phyloP scores from a whole-genome alignment of 768 basidiomycete species.

The Hericium alpestre region DNA sequence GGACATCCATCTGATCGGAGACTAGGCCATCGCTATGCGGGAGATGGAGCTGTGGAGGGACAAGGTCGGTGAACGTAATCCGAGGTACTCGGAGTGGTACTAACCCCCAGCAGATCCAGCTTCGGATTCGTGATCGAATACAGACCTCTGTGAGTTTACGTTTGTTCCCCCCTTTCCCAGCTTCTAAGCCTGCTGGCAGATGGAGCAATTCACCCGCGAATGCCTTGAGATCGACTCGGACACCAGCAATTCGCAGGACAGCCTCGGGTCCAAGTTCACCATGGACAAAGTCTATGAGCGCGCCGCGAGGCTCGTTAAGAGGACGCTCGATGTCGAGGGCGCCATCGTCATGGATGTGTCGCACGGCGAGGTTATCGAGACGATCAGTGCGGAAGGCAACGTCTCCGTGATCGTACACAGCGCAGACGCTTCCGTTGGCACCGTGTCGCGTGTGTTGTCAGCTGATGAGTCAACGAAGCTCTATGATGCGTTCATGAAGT shows the following conservation, averaged over 20 bases:
- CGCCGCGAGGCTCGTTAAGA: slow-evolving; percentile 82
- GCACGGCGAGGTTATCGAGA: slow-evolving; percentile 79
- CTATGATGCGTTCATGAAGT: slow-evolving; percentile 64
- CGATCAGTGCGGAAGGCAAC: slow-evolving; percentile 45
- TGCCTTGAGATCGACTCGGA: slow-evolving; percentile 83
- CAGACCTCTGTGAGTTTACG: slow-evolving; percentile 63
- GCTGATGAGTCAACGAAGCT: slow-evolving; percentile 67
- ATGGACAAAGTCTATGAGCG: slow-evolving; percentile 89
- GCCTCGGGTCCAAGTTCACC: slow-evolving; percentile 23
- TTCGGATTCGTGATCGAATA: slow-evolving; percentile 82
- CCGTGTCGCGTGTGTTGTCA: slow-evolving; percentile 45
- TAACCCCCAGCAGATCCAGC: slow-evolving; percentile 51
- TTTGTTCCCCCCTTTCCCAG: not conserved
- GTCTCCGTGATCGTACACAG: slow-evolving; percentile 64
- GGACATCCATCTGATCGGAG: not conserved
- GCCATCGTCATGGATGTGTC: slow-evolving; percentile 89
- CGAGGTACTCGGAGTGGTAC: not conserved
- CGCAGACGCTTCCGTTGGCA: slow-evolving; percentile 45
- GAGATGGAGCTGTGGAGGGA: slow-evolving; percentile 95
- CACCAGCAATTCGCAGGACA: slow-evolving; percentile 28
- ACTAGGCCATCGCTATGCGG: slow-evolving; percentile 74
- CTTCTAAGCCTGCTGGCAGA: slow-evolving; percentile 29
- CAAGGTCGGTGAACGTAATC: slow-evolving; percentile 41
- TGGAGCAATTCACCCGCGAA: slow-evolving; percentile 94
- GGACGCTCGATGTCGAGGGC: slow-evolving; percentile 86